These are phyloP conservation scores for Amanita pseudoporphyria DNA, from an alignment of 768 basidiomycete genomes.

Conservation along the genomic window DNA sequence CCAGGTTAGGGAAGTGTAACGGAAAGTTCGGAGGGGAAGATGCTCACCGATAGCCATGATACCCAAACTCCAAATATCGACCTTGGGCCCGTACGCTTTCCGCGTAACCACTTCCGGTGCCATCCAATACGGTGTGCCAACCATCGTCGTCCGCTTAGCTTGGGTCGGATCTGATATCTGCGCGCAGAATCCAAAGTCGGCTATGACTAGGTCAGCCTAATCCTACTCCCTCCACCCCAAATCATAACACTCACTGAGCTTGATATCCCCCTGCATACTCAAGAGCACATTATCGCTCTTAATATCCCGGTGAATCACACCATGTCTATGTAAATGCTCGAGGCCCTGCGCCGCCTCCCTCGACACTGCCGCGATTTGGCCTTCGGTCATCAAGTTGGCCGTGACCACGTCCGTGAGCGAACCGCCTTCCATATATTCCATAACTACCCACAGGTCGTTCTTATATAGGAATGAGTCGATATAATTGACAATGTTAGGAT, in stretches of 20 bases:
- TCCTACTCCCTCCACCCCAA: too few species aligned
- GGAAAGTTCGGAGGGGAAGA: not conserved
- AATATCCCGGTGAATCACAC: conserved; percentile 98
- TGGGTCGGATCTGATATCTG: conserved; percentile 87
- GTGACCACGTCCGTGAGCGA: conserved; percentile 93
- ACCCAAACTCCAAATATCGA: conserved; percentile 96
- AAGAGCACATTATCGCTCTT: conserved; percentile 97
- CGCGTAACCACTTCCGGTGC: conserved; percentile 96
- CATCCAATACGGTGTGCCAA: conserved; percentile 99
- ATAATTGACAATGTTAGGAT: conserved; percentile 99
- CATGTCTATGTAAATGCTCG: conserved; percentile 90
- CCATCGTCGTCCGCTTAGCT: conserved; percentile 95
- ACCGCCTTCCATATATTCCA: conserved; percentile 99
- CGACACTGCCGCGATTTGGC: conserved; percentile 95
- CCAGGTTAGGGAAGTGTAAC: not conserved
- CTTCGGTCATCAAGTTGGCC: conserved; percentile 94
- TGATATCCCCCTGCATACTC: conserved; percentile 92
- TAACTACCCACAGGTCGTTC: conserved; percentile 98
- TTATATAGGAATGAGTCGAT: conserved; percentile 97
- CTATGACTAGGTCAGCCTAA: conserved; percentile 26
- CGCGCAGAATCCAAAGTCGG: conserved; percentile 98
- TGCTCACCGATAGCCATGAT: conserved; percentile 87
- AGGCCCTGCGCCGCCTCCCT: conserved; percentile 90
- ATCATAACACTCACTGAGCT: conserved; percentile 67
- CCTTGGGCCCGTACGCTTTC: conserved; percentile 96